Evolutionary conservation across 2,329 filamentous ascomycete genomes (phyloP).

Genomic region (Botrytis deweyae): DNA sequence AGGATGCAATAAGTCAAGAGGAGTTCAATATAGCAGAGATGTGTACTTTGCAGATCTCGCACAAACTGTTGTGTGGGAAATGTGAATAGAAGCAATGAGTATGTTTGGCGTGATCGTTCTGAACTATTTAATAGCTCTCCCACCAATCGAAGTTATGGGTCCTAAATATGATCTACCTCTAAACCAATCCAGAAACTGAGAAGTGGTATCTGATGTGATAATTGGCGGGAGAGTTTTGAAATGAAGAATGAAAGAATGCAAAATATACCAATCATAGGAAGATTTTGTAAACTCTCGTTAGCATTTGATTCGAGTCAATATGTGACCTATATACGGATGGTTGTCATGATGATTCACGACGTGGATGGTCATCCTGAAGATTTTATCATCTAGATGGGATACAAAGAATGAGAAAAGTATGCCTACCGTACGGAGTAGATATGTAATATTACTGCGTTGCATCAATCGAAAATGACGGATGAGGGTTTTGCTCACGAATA

Average conservation of each 20-base stretch:
- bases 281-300: no score
- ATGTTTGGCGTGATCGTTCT: neutral
- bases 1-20: neutral
- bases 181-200: neutral
- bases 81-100: neutral
- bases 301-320: neutral
- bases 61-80: neutral
- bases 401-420: neutral
- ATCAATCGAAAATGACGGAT: neutral
- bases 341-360: neutral
- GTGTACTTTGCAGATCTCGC: constrained; percentile 13
- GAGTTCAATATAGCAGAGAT: neutral
- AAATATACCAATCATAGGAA: neutral
- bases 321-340: neutral
- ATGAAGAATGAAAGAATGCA: neutral
- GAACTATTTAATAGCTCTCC: neutral
- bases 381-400: neutral
- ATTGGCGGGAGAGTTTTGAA: neutral
- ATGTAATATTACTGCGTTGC: neutral
- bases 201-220: neutral
- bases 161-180: neutral
- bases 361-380: neutral
- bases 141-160: neutral
- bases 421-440: neutral
- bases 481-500: neutral